Base-by-base conservation (phyloP, 352 stramenopile species). In the Globisporangium solare region DNA sequence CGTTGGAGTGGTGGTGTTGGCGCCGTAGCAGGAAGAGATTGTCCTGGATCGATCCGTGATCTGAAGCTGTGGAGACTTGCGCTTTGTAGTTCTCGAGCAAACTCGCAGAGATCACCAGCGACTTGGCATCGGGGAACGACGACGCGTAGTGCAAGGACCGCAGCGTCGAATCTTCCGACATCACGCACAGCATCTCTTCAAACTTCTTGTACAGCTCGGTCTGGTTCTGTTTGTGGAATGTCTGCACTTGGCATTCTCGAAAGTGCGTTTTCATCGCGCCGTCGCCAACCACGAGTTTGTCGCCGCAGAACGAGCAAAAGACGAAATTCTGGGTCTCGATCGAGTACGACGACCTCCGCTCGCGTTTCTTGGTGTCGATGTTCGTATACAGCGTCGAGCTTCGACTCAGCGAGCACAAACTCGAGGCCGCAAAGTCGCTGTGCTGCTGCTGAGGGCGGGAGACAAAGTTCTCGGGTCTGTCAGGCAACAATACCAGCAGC, bases 261-360 rank as follows among this genome's bases (percentile, higher is more conserved):
- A 86, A 75, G 56, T 94, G 83, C 5, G 35, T 24, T 14, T 68
- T 64, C 22, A 85, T 66, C 15, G 68, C 72, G 21, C 71, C 56
- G 0, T 60, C 21, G 1, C 68, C 60, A n/a, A 60, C 55, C 52
- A 83, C 60, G 49, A 35, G 27, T 35, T 73, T 58, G 14, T 65
- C 61, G 15, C 84, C 80, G 51, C 84, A 94, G 51, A 94, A 92
- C 20, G 70, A 85, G 60, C 84, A 94, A 61, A 82, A 92, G 43
- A 94, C 66, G 27, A 64, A 73, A 12, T 61, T 63, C 48, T 73
- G 68, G 12, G 52, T 51, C 42, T 73, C 72, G 32, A 71, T 58
- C 12, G 52, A 58, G 27, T 58, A 58, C 41, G 50, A 58, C 24
- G 24, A 58, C 24, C 21, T 49, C 41, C 67, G 56, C 50, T 54